A percentile compares a stretch with the other conserved stretches of the same genome.
Evolutionary conservation across 2,329 filamentous ascomycete species (phyloP).

Genomic region (Pseudocercospora ulei): DNA sequence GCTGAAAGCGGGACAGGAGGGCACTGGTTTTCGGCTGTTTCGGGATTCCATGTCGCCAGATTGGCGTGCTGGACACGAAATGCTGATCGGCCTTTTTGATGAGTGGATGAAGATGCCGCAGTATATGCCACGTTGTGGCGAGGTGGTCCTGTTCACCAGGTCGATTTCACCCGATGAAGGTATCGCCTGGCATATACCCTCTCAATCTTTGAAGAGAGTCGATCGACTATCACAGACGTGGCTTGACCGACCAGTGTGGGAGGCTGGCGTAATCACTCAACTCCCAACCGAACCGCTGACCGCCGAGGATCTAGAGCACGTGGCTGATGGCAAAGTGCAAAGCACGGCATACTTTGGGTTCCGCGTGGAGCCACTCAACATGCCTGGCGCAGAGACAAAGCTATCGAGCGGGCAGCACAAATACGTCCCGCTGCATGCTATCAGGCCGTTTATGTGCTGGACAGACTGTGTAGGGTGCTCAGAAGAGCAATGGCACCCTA

Average conservation of each 20-base stretch:
- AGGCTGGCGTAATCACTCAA: constrained; percentile 49
- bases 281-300: constrained; percentile 38
- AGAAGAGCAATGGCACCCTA: constrained; percentile 43
- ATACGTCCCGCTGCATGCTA: constrained; percentile 47
- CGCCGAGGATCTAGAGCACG: constrained; percentile 41
- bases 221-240: constrained; percentile 9
- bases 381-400: constrained; percentile 44
- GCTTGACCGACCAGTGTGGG: constrained; percentile 42
- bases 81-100: constrained; percentile 38
- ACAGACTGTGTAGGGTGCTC: constrained; percentile 41
- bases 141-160: constrained; percentile 48
- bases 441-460: constrained; percentile 49
- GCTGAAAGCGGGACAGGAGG: constrained; percentile 31
- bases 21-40: constrained; percentile 40
- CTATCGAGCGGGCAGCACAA: constrained; percentile 45
- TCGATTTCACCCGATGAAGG: constrained; percentile 28
- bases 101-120: constrained; percentile 40
- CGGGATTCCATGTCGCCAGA: constrained; percentile 46
- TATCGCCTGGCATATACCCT: constrained; percentile 29
- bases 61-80: constrained; percentile 46
- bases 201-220: constrained; percentile 23
- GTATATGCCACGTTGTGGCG: constrained; percentile 48
- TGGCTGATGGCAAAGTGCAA: constrained; percentile 33
- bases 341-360: constrained; percentile 47
- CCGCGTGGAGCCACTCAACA: constrained; percentile 49